phyloP scores from a whole-genome alignment of 2,329 filamentous ascomycete species.

The Pleoardoris graminearum region DNA sequence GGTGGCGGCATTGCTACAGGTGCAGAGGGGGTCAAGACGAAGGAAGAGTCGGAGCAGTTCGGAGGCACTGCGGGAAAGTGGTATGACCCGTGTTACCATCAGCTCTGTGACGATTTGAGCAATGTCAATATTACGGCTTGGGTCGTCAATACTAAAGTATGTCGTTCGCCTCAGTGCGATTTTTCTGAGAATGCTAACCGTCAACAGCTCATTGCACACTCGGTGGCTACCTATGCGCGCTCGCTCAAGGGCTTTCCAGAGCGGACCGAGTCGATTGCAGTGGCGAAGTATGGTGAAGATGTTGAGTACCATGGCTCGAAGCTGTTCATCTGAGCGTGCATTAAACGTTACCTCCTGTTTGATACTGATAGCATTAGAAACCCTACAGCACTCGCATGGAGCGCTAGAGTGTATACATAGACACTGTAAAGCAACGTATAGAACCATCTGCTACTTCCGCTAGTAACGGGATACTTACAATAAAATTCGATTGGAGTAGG shows the following conservation, averaged over 20 bases:
- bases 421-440: background rate
- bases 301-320: slow-evolving; percentile 42
- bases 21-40: slow-evolving; percentile 48
- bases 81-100: slow-evolving; percentile 48
- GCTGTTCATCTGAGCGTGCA: slow-evolving; percentile 30
- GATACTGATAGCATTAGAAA: background rate
- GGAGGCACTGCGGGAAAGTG: slow-evolving; percentile 46
- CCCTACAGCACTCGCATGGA: background rate
- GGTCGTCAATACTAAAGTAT: slow-evolving; percentile 45
- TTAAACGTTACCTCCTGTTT: background rate
- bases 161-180: background rate
- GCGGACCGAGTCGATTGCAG: slow-evolving; percentile 23
- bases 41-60: slow-evolving; percentile 41
- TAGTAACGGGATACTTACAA: too few species aligned
- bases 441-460: too few species aligned
- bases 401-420: background rate
- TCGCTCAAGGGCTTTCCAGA: slow-evolving; percentile 43
- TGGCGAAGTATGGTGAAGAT: slow-evolving; percentile 23
- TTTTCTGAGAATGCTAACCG: slow-evolving; percentile 1
- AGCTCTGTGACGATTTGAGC: slow-evolving; percentile 44
- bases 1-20: slow-evolving; percentile 48
- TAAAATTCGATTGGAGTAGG: too few species aligned
- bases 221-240: slow-evolving; percentile 42
- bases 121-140: slow-evolving; percentile 47
- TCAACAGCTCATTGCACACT: slow-evolving; percentile 42